Conservation (phyloP, 129 eudicot genomes). For the Rutidosis leptorrhynchoides region DNA sequence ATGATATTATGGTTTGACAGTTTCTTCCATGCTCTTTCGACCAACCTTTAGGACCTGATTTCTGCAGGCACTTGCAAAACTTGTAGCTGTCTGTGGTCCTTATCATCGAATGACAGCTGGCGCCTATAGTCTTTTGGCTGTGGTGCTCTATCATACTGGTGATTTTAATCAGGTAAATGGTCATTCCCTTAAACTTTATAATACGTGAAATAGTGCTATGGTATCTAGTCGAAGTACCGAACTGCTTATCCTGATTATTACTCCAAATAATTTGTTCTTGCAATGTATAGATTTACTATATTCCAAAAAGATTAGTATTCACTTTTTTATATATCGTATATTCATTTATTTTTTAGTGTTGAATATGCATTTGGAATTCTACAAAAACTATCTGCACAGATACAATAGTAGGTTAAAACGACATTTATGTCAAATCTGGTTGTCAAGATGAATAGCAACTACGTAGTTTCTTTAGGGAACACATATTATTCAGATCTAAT, state of each 20-base stretch:
- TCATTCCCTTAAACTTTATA: neutral
- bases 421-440: neutral
- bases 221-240: neutral
- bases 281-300: neutral
- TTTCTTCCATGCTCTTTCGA: neutral
- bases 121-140: constrained; percentile 97
- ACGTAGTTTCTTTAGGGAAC: neutral
- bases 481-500: neutral
- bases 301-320: neutral
- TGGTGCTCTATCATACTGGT: constrained; percentile 94
- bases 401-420: neutral
- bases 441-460: neutral
- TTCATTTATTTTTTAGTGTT: neutral
- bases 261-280: neutral
- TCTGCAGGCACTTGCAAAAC: constrained; percentile 84
- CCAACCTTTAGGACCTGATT: constrained; percentile 15
- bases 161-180: constrained; percentile 89
- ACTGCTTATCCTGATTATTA: neutral
- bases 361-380: neutral
- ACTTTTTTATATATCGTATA: neutral
- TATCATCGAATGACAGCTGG: constrained; percentile 99
- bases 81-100: constrained; percentile 89
- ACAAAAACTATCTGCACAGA: neutral
- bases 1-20: neutral
- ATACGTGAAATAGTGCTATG: neutral